Conservation (phyloP, 257 asterid species). For the Lycium ferocissimum region DNA sequence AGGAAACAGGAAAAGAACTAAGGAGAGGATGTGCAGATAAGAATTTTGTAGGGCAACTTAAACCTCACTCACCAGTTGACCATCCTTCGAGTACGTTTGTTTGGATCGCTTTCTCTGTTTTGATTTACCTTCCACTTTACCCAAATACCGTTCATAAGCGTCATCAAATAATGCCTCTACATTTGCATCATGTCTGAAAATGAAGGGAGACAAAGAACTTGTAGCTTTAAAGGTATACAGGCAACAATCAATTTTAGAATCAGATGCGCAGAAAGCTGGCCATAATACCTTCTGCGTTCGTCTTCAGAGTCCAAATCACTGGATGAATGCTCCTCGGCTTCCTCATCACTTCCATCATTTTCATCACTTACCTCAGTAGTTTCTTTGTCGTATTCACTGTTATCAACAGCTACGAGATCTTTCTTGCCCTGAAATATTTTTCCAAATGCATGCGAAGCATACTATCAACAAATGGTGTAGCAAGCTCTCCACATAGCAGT, state of each 20-base stretch:
- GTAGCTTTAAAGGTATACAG: slow-evolving; percentile 29
- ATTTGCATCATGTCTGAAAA: slow-evolving; percentile 72
- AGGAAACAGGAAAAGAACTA: not conserved
- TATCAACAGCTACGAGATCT: slow-evolving; percentile 82
- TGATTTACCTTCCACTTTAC: slow-evolving; percentile 82
- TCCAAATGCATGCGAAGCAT: not conserved
- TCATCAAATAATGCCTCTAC: slow-evolving; percentile 78
- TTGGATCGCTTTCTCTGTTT: slow-evolving; percentile 84
- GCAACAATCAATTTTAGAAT: slow-evolving; percentile 14
- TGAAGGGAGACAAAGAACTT: slow-evolving; percentile 17
- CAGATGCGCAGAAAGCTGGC: slow-evolving; percentile 21
- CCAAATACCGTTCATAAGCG: slow-evolving; percentile 71
- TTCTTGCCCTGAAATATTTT: slow-evolving; percentile 65
- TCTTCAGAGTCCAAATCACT: slow-evolving; percentile 93
- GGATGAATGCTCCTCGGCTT: slow-evolving; percentile 48
- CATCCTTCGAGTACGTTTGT: slow-evolving; percentile 57
- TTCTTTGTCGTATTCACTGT: slow-evolving; percentile 66
- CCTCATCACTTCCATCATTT: slow-evolving; percentile 56
- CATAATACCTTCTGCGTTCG: slow-evolving; percentile 69
- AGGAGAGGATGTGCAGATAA: not conserved
- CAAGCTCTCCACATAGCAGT: not conserved
- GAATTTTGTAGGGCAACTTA: slow-evolving; percentile 22
- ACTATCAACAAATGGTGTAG: not conserved
- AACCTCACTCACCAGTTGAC: slow-evolving; percentile 52
- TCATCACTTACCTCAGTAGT: slow-evolving; percentile 67